Base-by-base conservation (phyloP, 371 early-diverging fungal genomes). In the Smittium mucronatum region DNA sequence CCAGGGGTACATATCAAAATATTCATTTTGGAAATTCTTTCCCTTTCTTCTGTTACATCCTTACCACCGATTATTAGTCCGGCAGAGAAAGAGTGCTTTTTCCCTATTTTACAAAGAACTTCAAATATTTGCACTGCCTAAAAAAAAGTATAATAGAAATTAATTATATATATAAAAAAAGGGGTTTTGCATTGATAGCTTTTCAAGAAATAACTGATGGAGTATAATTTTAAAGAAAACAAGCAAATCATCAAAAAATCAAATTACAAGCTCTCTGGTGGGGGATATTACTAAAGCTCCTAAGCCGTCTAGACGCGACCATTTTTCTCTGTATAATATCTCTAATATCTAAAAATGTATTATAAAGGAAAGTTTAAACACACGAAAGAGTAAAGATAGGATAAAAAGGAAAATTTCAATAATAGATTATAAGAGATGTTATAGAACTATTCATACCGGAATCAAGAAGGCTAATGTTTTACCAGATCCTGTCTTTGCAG, bases 401-500 rank as follows among this genome's bases (percentile, higher is more conserved):
- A n/a, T n/a, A n/a, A n/a, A n/a, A n/a, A n/a, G n/a, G n/a, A n/a
- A n/a, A n/a, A n/a, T n/a, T n/a, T n/a, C n/a, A n/a, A n/a, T n/a
- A n/a, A n/a, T n/a, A n/a, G n/a, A n/a, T n/a, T n/a, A n/a, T n/a
- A n/a, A n/a, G n/a, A n/a, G n/a, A n/a, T n/a, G n/a, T n/a, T n/a
- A n/a, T n/a, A n/a, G n/a, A n/a, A n/a, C n/a, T n/a, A 61, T 11
- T 5, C 67, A 57, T 28, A 68, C 69, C 5, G 78, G 99, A 47
- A 99, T 82, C n/a, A 99, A 75, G 78, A 98, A 99, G 1, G 95
- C 92, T 30, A 99, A 81, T 0, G 99, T 99, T 78, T 99, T 99
- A 57, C 99, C 99, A 36, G 94, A 93, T n/a, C 99, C 99, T 0
- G 99, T 99, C 72, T 96, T 94, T 29, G 99, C 99, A 0, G 98